Evolutionary conservation across 2,329 filamentous ascomycete genomes (phyloP).

Genomic region (Aquanectria penicillioides): DNA sequence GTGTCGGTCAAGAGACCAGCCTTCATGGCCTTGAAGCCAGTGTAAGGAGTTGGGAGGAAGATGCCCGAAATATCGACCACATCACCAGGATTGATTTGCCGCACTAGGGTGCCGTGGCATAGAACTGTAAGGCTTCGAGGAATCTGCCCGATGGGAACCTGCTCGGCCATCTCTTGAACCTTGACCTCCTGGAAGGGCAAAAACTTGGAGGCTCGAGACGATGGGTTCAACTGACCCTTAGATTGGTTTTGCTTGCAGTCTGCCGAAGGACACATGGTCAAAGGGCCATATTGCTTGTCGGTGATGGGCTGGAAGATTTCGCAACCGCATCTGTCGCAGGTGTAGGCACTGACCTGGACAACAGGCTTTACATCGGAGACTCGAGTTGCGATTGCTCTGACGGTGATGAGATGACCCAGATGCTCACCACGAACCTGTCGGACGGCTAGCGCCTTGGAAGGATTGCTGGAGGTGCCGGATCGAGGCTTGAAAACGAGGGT

Average conservation of each 20-base stretch:
- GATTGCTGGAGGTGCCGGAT: slow-evolving; percentile 74
- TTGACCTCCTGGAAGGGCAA: slow-evolving; percentile 98
- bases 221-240: slow-evolving; percentile 92
- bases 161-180: slow-evolving; percentile 98
- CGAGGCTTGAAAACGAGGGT: slow-evolving; percentile 95
- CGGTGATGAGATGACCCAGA: slow-evolving; percentile 90
- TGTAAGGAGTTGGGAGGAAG: slow-evolving; percentile 97
- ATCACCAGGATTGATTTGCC: slow-evolving; percentile 92
- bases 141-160: slow-evolving; percentile 97
- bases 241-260: slow-evolving; percentile 91
- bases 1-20: slow-evolving; percentile 97
- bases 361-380: slow-evolving; percentile 98
- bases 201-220: slow-evolving; percentile 96
- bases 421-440: slow-evolving; percentile 93
- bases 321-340: slow-evolving; percentile 93
- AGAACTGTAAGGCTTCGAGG: slow-evolving; percentile 89
- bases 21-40: slow-evolving; percentile 97
- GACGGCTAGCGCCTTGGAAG: slow-evolving; percentile 79
- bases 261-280: slow-evolving; percentile 87
- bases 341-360: slow-evolving; percentile 97
- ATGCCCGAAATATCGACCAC: slow-evolving; percentile 94
- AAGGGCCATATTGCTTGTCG: slow-evolving; percentile 88
- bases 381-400: slow-evolving; percentile 92
- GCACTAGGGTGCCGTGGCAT: slow-evolving; percentile 86
- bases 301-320: slow-evolving; percentile 98